Base-by-base conservation (phyloP, 345 rosid species). In the Viola odorata region DNA sequence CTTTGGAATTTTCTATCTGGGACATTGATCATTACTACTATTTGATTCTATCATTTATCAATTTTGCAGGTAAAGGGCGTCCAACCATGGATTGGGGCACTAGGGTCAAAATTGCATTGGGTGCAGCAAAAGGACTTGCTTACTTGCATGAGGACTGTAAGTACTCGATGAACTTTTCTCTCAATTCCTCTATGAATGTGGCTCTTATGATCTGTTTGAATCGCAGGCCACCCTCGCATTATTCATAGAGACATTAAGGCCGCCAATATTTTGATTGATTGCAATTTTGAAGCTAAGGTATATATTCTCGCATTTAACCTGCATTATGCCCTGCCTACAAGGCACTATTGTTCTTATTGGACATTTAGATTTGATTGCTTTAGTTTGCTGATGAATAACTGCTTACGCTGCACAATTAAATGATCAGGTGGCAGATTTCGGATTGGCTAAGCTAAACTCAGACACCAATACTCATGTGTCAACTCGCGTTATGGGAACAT, bases 61-160 rank as follows among this genome's bases (percentile, higher is more conserved):
- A 65, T 42, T 65, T 57, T 66, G 7, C 65, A 87, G 96, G 90
- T 41, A 82, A 81, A 63, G 87, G 76, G 65, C 79, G 71, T 4
- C 86, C 89, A 1, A 72, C 75, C 50, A 61, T 89, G 89, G 96
- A 84, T 5, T 87, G 94, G 91, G 59, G 85, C 8, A 78, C 66
- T 0, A 78, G 99, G 81, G 65, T 87, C 58, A 86, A 76, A 71
- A 86, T 94, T 70, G 96, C 99, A 39, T 16, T 94, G 55, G 99
- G 99, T 53, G 78, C 96, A 36, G 96, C 99, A 40, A 85, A 81
- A 67, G 99, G 99, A 48, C 91, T 92, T 70, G 97, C 94, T 41
- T 92, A 89, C 73, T 77, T 92, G 58, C 99, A 94, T 52, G 99
- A 94, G 81, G 99, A 89, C 69, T 94, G 99, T 94, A 82, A 67